Percentiles rank a stretch among this genome's conserved stretches.
These are phyloP conservation scores for Suhomyces vadensis DNA, from an alignment of 805 yeast species.

Conservation along the genomic window DNA sequence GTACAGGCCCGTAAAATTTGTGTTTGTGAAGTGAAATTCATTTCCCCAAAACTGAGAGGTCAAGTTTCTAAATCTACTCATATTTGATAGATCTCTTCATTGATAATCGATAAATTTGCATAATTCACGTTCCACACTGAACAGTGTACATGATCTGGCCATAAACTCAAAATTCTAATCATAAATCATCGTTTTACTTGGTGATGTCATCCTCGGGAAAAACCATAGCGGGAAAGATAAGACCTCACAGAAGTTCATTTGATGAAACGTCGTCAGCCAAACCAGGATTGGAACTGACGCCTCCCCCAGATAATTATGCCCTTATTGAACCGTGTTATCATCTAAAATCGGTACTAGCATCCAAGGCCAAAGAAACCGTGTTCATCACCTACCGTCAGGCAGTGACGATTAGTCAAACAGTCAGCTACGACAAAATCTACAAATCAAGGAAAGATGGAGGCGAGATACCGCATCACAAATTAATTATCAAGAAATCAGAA, in stretches of 20 bases:
- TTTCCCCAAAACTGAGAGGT: too few relatives aligned
- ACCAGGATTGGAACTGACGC: slow-evolving; percentile 9
- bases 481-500: slow-evolving; percentile 43
- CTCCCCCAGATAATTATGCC: slow-evolving; percentile 27
- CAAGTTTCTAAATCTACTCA: too few relatives aligned
- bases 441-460: slow-evolving; percentile 39
- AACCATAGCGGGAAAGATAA: slow-evolving; percentile 5
- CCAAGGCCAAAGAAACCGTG: slow-evolving; percentile 52
- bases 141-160: too few relatives aligned
- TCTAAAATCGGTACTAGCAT: slow-evolving; percentile 45
- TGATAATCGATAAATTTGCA: too few relatives aligned
- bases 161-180: not conserved
- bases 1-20: too few relatives aligned
- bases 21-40: too few relatives aligned
- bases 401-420: slow-evolving; percentile 44
- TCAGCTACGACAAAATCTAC: slow-evolving; percentile 28
- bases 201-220: slow-evolving; percentile 8
- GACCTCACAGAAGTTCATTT: not conserved
- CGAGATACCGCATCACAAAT: slow-evolving; percentile 34
- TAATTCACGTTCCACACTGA: too few relatives aligned
- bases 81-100: too few relatives aligned
- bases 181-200: not conserved
- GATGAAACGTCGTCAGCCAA: not conserved
- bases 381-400: slow-evolving; percentile 53
- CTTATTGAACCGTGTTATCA: slow-evolving; percentile 51